Base-by-base conservation (phyloP, 805 yeast species). In the Yamadazyma insecticola region DNA sequence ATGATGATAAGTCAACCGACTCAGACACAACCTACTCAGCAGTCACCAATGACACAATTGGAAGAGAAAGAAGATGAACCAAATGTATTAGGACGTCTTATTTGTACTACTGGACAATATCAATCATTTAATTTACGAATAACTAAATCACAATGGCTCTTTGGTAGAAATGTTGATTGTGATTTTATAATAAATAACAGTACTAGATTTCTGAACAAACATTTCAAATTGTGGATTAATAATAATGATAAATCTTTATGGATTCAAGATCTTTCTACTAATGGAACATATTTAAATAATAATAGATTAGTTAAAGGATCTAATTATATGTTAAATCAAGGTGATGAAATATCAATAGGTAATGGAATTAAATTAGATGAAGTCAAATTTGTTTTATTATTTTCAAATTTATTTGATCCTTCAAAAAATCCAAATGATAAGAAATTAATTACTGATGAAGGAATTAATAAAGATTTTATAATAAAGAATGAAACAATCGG, bases 311-410 rank as follows among this genome's bases (percentile, higher is more conserved):
- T 79, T 15, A 83, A 81, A 49, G 83, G 83, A 13, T 76, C 81
- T 29, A 85, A 86, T 47, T 86, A 85, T 53, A 75, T 90, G 34
- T 57, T 92, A 22, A 78, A 80, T 26, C 96, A 87, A 51, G 97
- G 97, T 4, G 99, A 92, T 57, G 96, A 87, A 50, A 81, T 92
- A 22, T 74, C 89, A 1, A 84, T 92, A 0, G 98, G 97, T 0
- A 66, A 78, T 12, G 97, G 97, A 4, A 82, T 89, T 1, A 70
- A 81, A 2, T 64, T 67, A 16, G 97, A 92, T 44, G 74, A 72
- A 19, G 57, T 72, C 8, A 59, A 70, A 29, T 74, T 73, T 41
- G 70, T 75, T 26, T 72, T 70, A 21, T 65, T 74, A 30, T 69
- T 75, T 33, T 67, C 77, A 3, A 67, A 57, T 33, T 29, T 30